Conservation (phyloP, 768 basidiomycete species). For the Gloeostereum incarnatum region DNA sequence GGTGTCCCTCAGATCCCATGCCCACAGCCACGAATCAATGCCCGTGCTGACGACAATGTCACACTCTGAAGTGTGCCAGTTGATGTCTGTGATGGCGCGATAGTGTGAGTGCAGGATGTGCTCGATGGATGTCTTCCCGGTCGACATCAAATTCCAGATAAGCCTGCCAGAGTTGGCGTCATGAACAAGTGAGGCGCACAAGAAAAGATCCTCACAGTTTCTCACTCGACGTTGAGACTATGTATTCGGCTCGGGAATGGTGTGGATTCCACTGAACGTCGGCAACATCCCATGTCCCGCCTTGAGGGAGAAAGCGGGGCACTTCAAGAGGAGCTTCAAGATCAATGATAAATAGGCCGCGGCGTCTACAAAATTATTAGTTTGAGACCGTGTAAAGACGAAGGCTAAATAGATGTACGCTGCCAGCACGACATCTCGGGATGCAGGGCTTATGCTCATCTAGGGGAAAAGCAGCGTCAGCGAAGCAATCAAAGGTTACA, state of each 20-base stretch:
- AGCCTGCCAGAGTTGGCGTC: conserved; percentile 32
- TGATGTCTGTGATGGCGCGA: conserved; percentile 95
- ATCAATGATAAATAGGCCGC: conserved; percentile 93
- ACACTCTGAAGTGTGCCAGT: conserved; percentile 87
- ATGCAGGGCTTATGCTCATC: conserved; percentile 90
- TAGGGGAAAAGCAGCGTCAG: conserved; percentile 15
- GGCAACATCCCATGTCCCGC: conserved; percentile 93
- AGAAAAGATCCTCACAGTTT: conserved; percentile 52
- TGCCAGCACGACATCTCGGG: conserved; percentile 84
- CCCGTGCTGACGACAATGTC: conserved; percentile 84
- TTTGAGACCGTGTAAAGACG: not conserved
- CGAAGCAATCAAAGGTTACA: not conserved
- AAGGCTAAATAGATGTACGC: conserved; percentile 45
- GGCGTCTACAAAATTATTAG: conserved; percentile 36
- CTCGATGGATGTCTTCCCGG: conserved; percentile 72
- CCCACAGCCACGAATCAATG: conserved; percentile 91
- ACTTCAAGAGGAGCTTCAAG: conserved; percentile 78
- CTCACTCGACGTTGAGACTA: conserved; percentile 83
- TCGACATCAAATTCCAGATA: conserved; percentile 86
- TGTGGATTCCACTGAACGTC: conserved; percentile 94
- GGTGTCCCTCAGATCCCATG: conserved; percentile 79
- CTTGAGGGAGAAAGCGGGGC: conserved; percentile 92
- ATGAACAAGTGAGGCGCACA: not conserved
- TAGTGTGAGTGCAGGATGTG: conserved; percentile 85
- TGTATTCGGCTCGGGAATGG: conserved; percentile 62